phyloP scores from a whole-genome alignment of 2,329 filamentous ascomycete species.

The Ceratocystis alfenasii region DNA sequence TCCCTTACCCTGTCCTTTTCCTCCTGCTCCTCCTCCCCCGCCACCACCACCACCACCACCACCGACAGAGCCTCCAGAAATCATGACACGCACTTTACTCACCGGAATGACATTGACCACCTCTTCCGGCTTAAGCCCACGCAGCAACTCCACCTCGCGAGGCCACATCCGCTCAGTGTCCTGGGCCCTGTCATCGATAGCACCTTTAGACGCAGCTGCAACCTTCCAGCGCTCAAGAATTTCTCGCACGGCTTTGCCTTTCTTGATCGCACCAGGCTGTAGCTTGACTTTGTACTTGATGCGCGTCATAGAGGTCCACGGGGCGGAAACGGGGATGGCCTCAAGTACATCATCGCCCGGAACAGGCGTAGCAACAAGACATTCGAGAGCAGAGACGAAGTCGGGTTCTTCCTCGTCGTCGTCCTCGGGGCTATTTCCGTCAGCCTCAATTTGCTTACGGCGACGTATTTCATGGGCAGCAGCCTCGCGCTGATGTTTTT shows the following conservation, averaged over 20 bases:
- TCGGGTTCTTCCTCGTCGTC: conserved; percentile 49
- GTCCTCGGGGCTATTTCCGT: conserved; percentile 31
- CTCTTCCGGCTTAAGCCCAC: conserved; percentile 69
- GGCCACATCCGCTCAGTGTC: conserved; percentile 73
- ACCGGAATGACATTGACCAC: conserved; percentile 71
- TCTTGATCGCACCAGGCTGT: conserved; percentile 80
- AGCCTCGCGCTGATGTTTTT: conserved; percentile 61
- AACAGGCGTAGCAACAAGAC: conserved; percentile 63
- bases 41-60: conserved; percentile 32
- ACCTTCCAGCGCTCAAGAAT: conserved; percentile 70
- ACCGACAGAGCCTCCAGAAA: conserved; percentile 44
- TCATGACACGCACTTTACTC: conserved; percentile 67
- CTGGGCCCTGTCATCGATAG: conserved; percentile 46
- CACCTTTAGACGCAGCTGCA: conserved; percentile 47
- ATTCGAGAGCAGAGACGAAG: conserved; percentile 48
- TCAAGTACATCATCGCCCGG: conserved; percentile 73
- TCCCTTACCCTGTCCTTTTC: conserved; percentile 27
- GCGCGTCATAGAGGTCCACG: conserved; percentile 49
- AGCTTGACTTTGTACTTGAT: conserved; percentile 94
- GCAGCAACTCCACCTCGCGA: conserved; percentile 72
- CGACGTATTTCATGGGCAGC: conserved; percentile 65
- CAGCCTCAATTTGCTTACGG: conserved; percentile 37
- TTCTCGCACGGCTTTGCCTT: conserved; percentile 87
- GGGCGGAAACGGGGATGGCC: conserved; percentile 51
- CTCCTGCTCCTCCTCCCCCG: conserved; percentile 29